Evolutionary conservation across 306 rosid genomes (phyloP), one percentile per base, ranked within the genome.

Genomic region (Malus asiatica): DNA sequence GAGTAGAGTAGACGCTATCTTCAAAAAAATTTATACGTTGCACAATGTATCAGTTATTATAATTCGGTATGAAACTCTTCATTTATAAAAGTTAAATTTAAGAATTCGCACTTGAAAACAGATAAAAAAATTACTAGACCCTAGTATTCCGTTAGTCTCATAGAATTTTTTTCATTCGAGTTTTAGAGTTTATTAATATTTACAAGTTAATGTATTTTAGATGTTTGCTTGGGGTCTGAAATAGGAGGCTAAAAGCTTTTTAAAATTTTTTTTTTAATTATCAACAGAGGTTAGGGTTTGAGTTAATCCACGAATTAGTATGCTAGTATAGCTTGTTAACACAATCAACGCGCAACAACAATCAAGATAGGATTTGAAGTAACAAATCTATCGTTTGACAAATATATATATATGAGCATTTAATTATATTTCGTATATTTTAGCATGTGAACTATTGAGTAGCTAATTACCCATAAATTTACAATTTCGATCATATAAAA

Each of bases 1-100:
- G 89, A 88, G 93, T 92, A 88, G 1, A 13, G 1, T 19, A 2
- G 52, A 91, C 90, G 90, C 88, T 72, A 25, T 23, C 33, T 25
- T 60, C 1, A 25, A 25, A 55, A 55, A 55, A 18, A 46, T 1
- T 52, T 20, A 48, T 5, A 15, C 8, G 40, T 35, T 8, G 38
- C 40, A 6, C 40, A 35, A 6, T 35, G 8, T 1, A 35, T 35
- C 40, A 35, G 20, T 48, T 48, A n/a, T 57, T 20, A 19, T 19
- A 19, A 20, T n/a, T 57, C 3, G 11, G 1, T 57, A 20, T 57
- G 0, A 3, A 57, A 8, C 23, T 7, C 5, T 0, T 0, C 0
- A 12, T 18, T n/a, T 20, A 6, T 5, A 4, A 57, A 13, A n/a
- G 11, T 19, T 0, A 20, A 55, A 55, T 4, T 0, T 8, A 20